Conservation (phyloP, 1,139 yeast species). For the Blastobotrys illinoisensis region DNA sequence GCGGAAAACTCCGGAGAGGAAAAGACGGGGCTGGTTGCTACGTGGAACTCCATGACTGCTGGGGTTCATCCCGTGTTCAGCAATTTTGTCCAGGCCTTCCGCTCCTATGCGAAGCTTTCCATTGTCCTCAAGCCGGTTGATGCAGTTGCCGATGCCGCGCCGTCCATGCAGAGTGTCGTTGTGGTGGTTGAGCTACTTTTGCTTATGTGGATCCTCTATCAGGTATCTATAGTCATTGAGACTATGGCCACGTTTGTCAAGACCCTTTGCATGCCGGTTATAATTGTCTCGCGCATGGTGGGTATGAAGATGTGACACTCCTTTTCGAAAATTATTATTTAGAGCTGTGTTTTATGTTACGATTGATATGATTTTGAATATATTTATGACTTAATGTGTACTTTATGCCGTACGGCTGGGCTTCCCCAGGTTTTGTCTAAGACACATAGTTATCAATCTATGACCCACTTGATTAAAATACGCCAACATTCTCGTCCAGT, state of each 20-base stretch:
- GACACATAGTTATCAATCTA: not conserved
- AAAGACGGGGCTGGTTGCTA: slow-evolving; percentile 1
- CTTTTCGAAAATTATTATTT: not conserved
- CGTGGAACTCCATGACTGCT: slow-evolving; percentile 1
- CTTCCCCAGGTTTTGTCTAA: not conserved
- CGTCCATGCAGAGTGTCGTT: slow-evolving; percentile 23
- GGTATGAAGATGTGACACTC: slow-evolving; percentile 12
- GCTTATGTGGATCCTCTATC: slow-evolving; percentile 31
- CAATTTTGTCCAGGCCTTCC: slow-evolving; percentile 18
- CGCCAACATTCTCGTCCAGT: no score
- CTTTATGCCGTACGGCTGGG: not conserved
- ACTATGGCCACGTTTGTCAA: slow-evolving; percentile 28
- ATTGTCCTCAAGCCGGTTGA: slow-evolving; percentile 27
- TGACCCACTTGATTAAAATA: no score
- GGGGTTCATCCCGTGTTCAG: slow-evolving; percentile 9
- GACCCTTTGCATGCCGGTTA: slow-evolving; percentile 30
- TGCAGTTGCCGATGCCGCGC: slow-evolving; percentile 27
- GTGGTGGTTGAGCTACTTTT: slow-evolving; percentile 29
- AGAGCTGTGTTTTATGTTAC: not conserved
- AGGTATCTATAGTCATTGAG: slow-evolving; percentile 29
- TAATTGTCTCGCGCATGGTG: slow-evolving; percentile 25
- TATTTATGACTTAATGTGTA: not conserved
- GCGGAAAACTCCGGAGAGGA: not conserved
- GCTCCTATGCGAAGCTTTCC: slow-evolving; percentile 24
- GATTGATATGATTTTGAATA: not conserved